Evolutionary conservation across 2,329 filamentous ascomycete species (phyloP).

Genomic region (Zalaria sp.): DNA sequence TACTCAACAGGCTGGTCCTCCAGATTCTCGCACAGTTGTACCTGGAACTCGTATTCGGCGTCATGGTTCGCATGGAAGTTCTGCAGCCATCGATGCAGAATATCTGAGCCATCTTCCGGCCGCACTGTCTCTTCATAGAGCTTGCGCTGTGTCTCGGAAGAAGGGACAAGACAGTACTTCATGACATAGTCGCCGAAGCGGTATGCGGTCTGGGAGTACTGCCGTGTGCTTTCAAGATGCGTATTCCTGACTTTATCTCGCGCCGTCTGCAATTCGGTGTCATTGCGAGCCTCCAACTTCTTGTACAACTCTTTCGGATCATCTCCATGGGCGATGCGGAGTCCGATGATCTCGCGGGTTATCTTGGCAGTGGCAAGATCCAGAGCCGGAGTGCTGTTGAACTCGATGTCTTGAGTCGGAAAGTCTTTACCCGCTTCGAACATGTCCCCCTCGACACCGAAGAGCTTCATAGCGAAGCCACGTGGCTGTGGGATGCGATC

Average conservation of each 20-base stretch:
- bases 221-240: constrained; percentile 22
- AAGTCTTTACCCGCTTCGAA: constrained; percentile 24
- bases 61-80: constrained; percentile 25
- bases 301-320: constrained; percentile 26
- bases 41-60: constrained; percentile 30
- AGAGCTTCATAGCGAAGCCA: constrained; percentile 36
- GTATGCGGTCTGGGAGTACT: constrained; percentile 35
- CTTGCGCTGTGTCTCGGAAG: constrained; percentile 24
- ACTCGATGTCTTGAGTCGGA: constrained; percentile 31
- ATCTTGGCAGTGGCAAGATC: constrained; percentile 33
- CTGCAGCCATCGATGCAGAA: constrained; percentile 25
- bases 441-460: constrained; percentile 30
- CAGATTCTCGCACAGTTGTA: constrained; percentile 32
- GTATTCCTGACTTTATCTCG: constrained; percentile 26
- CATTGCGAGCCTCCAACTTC: constrained; percentile 23
- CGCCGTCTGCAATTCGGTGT: constrained; percentile 25
- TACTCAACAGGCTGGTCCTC: constrained; percentile 33
- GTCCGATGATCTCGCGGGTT: constrained; percentile 28
- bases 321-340: constrained; percentile 24
- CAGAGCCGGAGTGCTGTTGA: constrained; percentile 34
- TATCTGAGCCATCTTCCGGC: constrained; percentile 20
- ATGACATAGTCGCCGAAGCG: constrained; percentile 33
- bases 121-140: constrained; percentile 25
- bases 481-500: constrained; percentile 30
- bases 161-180: constrained; percentile 34